Conservation (phyloP, 176 grass and related monocot genomes). For the Miscanthus lutarioriparius region DNA sequence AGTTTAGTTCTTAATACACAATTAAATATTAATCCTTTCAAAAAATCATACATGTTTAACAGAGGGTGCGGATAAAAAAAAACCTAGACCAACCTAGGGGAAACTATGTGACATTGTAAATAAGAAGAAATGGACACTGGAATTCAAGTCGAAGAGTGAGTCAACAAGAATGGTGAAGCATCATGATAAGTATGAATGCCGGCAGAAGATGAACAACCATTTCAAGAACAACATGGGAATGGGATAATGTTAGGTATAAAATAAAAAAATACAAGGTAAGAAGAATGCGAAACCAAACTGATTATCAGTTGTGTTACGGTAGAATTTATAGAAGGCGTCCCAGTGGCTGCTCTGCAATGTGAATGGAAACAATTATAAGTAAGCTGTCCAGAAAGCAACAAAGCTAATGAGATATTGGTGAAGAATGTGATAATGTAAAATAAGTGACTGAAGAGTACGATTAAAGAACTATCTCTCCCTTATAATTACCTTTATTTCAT, state of each 20-base stretch:
- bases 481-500: conserved; percentile 77
- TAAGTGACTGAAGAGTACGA: conserved; percentile 7
- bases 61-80: background rate
- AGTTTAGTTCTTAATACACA: conserved; percentile 21
- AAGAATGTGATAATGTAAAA: conserved; percentile 24
- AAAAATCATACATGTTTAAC: conserved; percentile 4
- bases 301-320: conserved; percentile 96
- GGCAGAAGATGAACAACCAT: conserved; percentile 5
- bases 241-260: conserved; percentile 7
- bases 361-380: conserved; percentile 38
- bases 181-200: background rate
- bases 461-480: conserved; percentile 8
- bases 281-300: conserved; percentile 59
- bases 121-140: background rate
- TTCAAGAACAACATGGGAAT: background rate
- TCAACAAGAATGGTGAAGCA: background rate
- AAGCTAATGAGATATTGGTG: background rate
- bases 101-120: background rate
- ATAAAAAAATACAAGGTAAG: conserved; percentile 37
- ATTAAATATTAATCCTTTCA: background rate
- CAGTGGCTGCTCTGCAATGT: conserved; percentile 77
- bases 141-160: background rate
- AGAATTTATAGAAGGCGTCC: conserved; percentile 90
- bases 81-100: background rate
- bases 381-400: conserved; percentile 28